Evolutionary conservation across 345 rosid species (phyloP).

Genomic region (Ceriops zippeliana): DNA sequence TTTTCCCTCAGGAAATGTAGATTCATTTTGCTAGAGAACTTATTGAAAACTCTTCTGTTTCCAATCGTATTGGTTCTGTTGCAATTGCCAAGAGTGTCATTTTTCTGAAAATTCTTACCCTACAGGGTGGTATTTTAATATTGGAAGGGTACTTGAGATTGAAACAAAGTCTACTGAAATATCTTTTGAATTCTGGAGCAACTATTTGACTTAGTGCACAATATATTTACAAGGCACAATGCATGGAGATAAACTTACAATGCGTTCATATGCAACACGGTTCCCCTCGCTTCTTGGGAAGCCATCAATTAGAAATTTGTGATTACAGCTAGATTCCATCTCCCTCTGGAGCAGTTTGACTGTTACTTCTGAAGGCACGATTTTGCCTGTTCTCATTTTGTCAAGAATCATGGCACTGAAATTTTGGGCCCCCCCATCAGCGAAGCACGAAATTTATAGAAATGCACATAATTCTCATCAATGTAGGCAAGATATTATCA

Average conservation of each 20-base stretch:
- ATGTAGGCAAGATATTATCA: not conserved
- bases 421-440: conserved; percentile 1
- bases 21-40: not conserved
- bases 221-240: not conserved
- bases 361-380: conserved; percentile 35
- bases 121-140: too few relatives aligned
- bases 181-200: not conserved
- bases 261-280: conserved; percentile 20
- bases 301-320: conserved; percentile 30
- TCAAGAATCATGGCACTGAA: conserved; percentile 25
- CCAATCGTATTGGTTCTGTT: not conserved
- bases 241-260: conserved; percentile 17
- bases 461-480: not conserved
- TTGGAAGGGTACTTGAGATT: too few relatives aligned
- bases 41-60: not conserved
- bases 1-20: not conserved
- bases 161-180: too few relatives aligned
- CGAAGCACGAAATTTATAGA: not conserved
- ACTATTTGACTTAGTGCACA: not conserved
- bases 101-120: not conserved
- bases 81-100: not conserved
- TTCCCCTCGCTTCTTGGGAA: conserved; percentile 33
- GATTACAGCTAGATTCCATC: conserved; percentile 22
- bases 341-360: conserved; percentile 25
- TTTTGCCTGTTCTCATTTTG: conserved; percentile 25